Evolutionary conservation across 768 basidiomycete species (phyloP), one percentile per base, ranked within the genome.

Genomic region (Tylopilus cervinicoccineus): DNA sequence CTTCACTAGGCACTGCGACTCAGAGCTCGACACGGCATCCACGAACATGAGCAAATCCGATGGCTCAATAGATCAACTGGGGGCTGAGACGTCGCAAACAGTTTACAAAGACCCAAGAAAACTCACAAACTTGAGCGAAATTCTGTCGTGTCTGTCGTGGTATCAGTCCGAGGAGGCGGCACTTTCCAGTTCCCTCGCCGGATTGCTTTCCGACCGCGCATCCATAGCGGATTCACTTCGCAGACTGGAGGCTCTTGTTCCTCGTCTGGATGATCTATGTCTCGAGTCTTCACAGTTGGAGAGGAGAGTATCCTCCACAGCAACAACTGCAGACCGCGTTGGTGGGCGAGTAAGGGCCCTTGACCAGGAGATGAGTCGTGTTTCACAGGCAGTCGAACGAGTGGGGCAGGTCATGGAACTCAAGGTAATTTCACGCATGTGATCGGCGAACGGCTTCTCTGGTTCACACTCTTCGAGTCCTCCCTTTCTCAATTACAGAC

Each of bases 321-420:
- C 84, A 1, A 73, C 79, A 54, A 94, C 86, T 11, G 89, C 87
- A 11, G 84, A 93, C 58, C 76, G 94, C 40, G 88, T 99, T 8
- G 92, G 94, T n/a, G 88, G 91, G 27, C 84, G 86, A 41, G 96
- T 99, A 20, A 76, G 87, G 24, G 76, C 80, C 6, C 76, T 99
- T 37, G 96, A 99, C 63, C 86, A 92, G 63, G 93, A 98, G 71
- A 94, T 98, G 84, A 76, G 83, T 16, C 76, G 92, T 46, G 88
- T 99, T 16, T 78, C 84, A 17, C 88, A 92, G 64, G 90, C 93
- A 13, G 82, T 80, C n/a, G 96, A 98, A 50, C 80, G 90, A 43
- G 90, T 98, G 10, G 84, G 82, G 5, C 90, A 93, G 62, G 91
- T 97, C 33, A 87, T 96, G 73, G 96, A 98, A 51, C 80, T 99